phyloP scores from a whole-genome alignment of 2,329 filamentous ascomycete genomes.

The Plectosphaerella plurivora region DNA sequence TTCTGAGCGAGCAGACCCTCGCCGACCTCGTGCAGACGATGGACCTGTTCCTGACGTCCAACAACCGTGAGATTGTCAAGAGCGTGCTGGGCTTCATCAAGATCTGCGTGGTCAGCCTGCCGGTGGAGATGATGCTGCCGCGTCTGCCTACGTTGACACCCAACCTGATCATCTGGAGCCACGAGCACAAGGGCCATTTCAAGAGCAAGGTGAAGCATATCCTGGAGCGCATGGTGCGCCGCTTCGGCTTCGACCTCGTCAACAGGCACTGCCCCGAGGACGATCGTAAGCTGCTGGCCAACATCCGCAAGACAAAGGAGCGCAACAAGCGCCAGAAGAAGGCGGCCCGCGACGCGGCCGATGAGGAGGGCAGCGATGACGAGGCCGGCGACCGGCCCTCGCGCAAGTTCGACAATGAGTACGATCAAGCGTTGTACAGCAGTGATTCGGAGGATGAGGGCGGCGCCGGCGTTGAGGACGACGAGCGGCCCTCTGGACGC shows the following conservation, averaged over 20 bases:
- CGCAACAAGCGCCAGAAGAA: constrained; percentile 87
- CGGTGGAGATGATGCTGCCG: constrained; percentile 72
- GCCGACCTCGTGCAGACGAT: constrained; percentile 88
- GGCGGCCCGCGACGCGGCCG: constrained; percentile 52
- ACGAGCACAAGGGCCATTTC: constrained; percentile 97
- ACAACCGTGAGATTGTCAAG: constrained; percentile 94
- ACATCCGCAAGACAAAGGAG: constrained; percentile 94
- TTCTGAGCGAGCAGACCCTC: constrained; percentile 65
- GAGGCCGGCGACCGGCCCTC: constrained; percentile 42
- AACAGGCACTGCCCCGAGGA: constrained; percentile 78
- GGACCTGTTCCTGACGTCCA: constrained; percentile 92
- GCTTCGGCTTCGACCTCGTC: constrained; percentile 79
- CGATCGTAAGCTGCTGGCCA: constrained; percentile 84
- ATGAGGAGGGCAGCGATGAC: constrained; percentile 52
- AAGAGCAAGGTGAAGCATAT: constrained; percentile 98
- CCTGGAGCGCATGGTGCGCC: constrained; percentile 85
- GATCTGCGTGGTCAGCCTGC: constrained; percentile 84
- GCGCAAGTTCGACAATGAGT: constrained; percentile 81
- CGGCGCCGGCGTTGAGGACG: constrained; percentile 55
- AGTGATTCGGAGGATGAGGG: constrained; percentile 57
- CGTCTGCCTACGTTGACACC: constrained; percentile 75
- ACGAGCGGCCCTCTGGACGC: constrained; percentile 26
- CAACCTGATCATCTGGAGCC: constrained; percentile 91
- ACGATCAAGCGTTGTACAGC: constrained; percentile 93
- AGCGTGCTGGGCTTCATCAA: constrained; percentile 96